These are phyloP conservation scores for Myrica gale DNA, from an alignment of 306 rosid genomes.

Conservation along the genomic window DNA sequence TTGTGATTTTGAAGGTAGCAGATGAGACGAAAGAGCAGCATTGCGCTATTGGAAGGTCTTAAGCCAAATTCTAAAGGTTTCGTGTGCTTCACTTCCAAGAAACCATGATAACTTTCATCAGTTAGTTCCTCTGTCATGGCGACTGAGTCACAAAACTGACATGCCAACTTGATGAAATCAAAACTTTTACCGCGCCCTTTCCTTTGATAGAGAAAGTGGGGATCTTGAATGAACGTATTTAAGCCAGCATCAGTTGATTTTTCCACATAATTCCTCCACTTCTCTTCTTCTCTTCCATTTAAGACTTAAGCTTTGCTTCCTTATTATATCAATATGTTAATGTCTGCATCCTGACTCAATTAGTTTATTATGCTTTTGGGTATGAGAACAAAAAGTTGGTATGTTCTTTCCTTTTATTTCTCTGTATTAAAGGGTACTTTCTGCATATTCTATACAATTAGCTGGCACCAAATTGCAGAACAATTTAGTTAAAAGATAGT, in stretches of 20 bases:
- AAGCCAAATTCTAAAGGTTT: not conserved
- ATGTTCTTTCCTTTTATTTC: not conserved
- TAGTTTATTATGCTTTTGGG: not conserved
- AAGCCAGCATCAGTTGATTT: not conserved
- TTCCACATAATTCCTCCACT: not conserved
- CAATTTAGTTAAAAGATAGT: not conserved
- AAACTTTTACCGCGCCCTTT: not conserved
- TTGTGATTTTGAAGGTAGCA: too few relatives aligned
- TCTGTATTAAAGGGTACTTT: not conserved
- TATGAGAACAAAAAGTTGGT: not conserved
- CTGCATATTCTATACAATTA: not conserved
- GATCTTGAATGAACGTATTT: too few relatives aligned
- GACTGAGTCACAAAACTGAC: slow-evolving; percentile 1
- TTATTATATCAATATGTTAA: not conserved
- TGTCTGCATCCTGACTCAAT: not conserved
- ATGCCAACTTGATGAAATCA: not conserved
- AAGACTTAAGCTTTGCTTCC: not conserved
- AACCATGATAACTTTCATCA: not conserved
- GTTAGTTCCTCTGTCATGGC: not conserved
- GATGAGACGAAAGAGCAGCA: not conserved
- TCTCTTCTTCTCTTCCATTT: not conserved
- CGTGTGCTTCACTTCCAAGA: slow-evolving; percentile 1
- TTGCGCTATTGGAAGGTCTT: not conserved
- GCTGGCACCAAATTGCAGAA: not conserved
- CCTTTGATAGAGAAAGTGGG: not conserved